phyloP scores from a whole-genome alignment of 257 asterid genomes.

The Petunia axillaris region DNA sequence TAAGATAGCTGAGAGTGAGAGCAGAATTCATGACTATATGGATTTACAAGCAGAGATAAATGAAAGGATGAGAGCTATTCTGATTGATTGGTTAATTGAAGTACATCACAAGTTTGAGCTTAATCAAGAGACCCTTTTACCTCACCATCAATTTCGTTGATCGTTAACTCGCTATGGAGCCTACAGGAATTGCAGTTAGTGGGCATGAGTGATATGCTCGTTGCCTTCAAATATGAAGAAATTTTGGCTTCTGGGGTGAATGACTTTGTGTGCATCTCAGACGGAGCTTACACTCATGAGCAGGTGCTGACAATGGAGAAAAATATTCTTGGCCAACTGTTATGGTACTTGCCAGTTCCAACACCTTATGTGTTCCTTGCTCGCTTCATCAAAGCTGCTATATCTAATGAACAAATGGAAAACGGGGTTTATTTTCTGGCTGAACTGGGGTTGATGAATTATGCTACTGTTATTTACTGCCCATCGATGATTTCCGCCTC shows the following conservation, averaged over 20 bases:
- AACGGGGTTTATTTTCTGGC: slow-evolving; percentile 38
- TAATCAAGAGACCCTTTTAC: slow-evolving; percentile 50
- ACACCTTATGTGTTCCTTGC: slow-evolving; percentile 79
- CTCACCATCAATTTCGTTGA: slow-evolving; percentile 78
- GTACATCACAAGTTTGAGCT: too few species aligned
- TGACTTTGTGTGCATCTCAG: too few species aligned
- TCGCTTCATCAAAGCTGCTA: slow-evolving; percentile 78
- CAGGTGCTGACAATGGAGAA: slow-evolving; percentile 42
- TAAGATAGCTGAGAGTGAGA: too few species aligned
- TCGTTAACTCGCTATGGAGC: slow-evolving; percentile 58
- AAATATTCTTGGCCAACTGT: slow-evolving; percentile 59
- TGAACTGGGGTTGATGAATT: slow-evolving; percentile 74
- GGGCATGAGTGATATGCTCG: slow-evolving; percentile 74
- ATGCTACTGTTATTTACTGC: slow-evolving; percentile 50
- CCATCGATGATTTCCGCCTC: slow-evolving; percentile 92
- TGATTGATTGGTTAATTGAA: too few species aligned
- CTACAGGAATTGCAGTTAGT: slow-evolving; percentile 70
- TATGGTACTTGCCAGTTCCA: slow-evolving; percentile 78
- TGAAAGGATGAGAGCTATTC: too few species aligned
- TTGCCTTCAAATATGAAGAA: slow-evolving; percentile 92
- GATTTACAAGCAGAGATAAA: too few species aligned
- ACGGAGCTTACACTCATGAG: too few species aligned
- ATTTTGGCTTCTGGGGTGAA: slow-evolving; percentile 70
- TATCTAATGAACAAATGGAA: slow-evolving; percentile 64
- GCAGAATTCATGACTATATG: too few species aligned